A percentile compares a stretch with the other conserved stretches of the same genome.
Conservation (phyloP, 768 basidiomycete genomes). For the Auricularia auricula-judae region DNA sequence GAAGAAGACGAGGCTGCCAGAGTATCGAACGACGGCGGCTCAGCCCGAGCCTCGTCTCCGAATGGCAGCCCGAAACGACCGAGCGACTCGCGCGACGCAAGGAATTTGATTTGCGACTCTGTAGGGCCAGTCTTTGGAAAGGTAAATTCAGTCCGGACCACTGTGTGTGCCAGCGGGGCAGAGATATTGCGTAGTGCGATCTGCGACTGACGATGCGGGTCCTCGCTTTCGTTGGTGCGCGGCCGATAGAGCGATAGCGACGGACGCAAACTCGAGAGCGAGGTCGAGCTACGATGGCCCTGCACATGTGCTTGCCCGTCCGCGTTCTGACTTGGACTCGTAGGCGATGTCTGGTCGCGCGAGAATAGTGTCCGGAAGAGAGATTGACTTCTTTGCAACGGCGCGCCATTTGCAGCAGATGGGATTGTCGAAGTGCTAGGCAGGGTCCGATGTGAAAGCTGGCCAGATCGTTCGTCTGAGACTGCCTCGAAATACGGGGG, state of each 20-base stretch:
- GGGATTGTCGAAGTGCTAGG: not conserved
- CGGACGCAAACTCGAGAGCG: not conserved
- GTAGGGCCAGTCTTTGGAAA: slow-evolving; percentile 56
- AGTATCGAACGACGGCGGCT: slow-evolving; percentile 29
- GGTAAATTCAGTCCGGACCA: slow-evolving; percentile 56
- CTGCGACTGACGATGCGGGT: not conserved
- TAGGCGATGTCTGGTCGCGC: not conserved
- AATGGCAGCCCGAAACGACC: slow-evolving; percentile 67
- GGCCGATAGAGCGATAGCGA: not conserved
- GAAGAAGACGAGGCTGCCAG: not conserved
- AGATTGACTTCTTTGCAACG: not conserved
- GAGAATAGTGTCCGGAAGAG: not conserved
- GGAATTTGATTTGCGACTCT: slow-evolving; percentile 46
- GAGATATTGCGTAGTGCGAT: slow-evolving; percentile 34
- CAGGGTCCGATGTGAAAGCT: not conserved
- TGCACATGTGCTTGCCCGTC: not conserved
- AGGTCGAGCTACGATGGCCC: not conserved
- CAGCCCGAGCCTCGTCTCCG: slow-evolving; percentile 61
- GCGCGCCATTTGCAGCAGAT: not conserved
- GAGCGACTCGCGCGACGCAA: slow-evolving; percentile 56
- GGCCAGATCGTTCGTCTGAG: slow-evolving; percentile 8
- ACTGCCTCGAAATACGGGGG: slow-evolving; percentile 57
- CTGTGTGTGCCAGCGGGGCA: slow-evolving; percentile 63
- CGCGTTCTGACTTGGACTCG: not conserved
- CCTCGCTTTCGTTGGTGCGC: not conserved